Conservation (phyloP, 352 stramenopile genomes). For the Globisporangium yorkense region DNA sequence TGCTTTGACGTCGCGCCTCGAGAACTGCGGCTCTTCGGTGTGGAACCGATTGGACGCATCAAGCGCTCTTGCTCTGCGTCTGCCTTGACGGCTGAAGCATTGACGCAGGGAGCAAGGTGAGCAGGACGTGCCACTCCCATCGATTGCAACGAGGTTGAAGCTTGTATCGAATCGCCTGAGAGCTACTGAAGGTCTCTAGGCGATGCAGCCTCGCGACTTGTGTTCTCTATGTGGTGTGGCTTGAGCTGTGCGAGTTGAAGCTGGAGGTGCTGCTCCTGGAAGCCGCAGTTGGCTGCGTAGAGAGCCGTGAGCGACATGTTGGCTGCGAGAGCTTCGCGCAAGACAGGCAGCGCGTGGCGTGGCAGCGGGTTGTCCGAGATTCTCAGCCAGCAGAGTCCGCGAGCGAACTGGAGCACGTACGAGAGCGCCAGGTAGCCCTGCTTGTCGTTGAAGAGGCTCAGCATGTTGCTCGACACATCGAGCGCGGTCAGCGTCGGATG, state of each 20-base stretch:
- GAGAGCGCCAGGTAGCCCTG: slow-evolving; percentile 44
- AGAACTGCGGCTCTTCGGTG: no score
- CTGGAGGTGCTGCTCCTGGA: slow-evolving; percentile 12
- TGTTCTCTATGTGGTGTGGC: background rate
- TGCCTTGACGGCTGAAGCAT: no score
- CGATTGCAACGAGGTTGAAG: no score
- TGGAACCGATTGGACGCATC: no score
- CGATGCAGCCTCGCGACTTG: no score
- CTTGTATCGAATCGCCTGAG: no score
- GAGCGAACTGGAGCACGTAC: slow-evolving; percentile 43
- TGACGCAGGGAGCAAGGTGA: no score
- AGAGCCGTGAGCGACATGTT: slow-evolving; percentile 42
- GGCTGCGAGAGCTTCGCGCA: slow-evolving; percentile 20
- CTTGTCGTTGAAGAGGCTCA: slow-evolving; percentile 49
- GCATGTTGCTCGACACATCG: slow-evolving; percentile 50
- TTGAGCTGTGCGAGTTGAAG: background rate
- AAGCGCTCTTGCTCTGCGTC: no score
- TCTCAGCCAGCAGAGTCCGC: slow-evolving; percentile 39
- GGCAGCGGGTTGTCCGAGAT: slow-evolving; percentile 36
- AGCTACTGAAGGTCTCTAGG: no score
- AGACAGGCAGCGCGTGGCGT: slow-evolving; percentile 1
- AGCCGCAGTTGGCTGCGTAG: slow-evolving; percentile 18
- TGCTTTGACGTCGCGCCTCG: background rate
- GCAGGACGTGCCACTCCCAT: no score
- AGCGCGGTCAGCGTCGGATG: slow-evolving; percentile 48